phyloP scores from a whole-genome alignment of 495 filamentous ascomycete species.

The Hypomontagnella submonticulosa region DNA sequence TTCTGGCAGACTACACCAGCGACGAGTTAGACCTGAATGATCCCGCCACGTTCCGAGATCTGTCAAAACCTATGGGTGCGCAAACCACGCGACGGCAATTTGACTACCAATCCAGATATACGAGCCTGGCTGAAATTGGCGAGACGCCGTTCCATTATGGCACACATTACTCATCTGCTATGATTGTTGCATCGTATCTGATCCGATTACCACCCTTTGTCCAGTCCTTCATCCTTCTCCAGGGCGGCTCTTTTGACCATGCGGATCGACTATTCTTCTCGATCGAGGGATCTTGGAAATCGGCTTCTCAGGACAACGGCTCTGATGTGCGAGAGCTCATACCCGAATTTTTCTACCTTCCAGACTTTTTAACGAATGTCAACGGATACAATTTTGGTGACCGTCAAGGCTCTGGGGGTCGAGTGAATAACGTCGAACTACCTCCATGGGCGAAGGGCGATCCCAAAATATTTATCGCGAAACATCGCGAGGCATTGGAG shows the following conservation, averaged over 20 bases:
- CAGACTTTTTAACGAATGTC: constrained; percentile 90
- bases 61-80: constrained; percentile 97
- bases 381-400: constrained; percentile 94
- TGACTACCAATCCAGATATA: constrained; percentile 84
- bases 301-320: constrained; percentile 89
- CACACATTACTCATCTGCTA: constrained; percentile 98
- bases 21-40: constrained; percentile 91
- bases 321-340: constrained; percentile 93
- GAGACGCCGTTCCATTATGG: constrained; percentile 95
- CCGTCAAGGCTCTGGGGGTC: constrained; percentile 79
- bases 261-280: constrained; percentile 96
- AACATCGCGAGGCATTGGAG: constrained; percentile 92
- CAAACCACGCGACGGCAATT: constrained; percentile 78
- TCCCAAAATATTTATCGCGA: constrained; percentile 93
- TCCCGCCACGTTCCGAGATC: constrained; percentile 85
- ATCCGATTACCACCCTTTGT: constrained; percentile 96
- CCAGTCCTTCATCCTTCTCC: constrained; percentile 94
- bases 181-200: constrained; percentile 97
- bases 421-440: constrained; percentile 83
- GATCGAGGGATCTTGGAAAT: constrained; percentile 88
- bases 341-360: constrained; percentile 96
- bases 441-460: constrained; percentile 98
- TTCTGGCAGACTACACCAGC: constrained; percentile 94
- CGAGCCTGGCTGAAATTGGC: constrained; percentile 90
- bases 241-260: constrained; percentile 96